phyloP scores from a whole-genome alignment of 306 rosid genomes.

The Prunus campanulata region DNA sequence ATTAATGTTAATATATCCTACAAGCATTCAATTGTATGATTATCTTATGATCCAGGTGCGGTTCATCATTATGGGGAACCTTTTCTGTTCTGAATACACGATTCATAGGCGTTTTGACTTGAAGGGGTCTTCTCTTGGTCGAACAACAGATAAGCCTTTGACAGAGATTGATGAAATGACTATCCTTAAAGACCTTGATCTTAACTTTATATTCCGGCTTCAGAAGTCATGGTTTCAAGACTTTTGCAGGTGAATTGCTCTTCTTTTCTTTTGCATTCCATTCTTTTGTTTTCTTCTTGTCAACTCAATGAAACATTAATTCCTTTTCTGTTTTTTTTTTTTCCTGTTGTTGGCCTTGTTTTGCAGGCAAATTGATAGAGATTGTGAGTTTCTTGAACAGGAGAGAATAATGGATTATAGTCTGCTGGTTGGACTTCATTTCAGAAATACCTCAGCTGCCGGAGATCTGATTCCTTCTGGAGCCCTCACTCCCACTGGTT shows the following conservation, averaged over 20 bases:
- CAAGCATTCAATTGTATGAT: background rate
- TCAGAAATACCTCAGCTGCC: constrained; percentile 60
- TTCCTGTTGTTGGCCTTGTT: background rate
- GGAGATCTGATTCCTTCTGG: constrained; percentile 59
- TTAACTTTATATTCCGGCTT: constrained; percentile 71
- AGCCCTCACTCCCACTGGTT: constrained; percentile 51
- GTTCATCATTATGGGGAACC: constrained; percentile 92
- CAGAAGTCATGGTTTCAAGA: constrained; percentile 72
- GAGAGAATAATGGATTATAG: constrained; percentile 97
- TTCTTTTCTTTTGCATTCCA: background rate
- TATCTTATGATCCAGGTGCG: constrained; percentile 53
- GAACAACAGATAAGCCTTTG: constrained; percentile 68
- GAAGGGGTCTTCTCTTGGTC: constrained; percentile 94
- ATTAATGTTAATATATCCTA: too few species aligned
- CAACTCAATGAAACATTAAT: background rate
- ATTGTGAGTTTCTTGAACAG: constrained; percentile 86
- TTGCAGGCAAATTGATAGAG: constrained; percentile 77
- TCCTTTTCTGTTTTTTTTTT: background rate
- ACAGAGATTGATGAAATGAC: constrained; percentile 81
- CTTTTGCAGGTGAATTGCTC: constrained; percentile 63
- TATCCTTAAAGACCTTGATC: constrained; percentile 93
- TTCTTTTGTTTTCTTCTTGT: background rate
- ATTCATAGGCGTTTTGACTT: constrained; percentile 83
- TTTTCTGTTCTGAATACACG: constrained; percentile 56
- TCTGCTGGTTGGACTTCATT: constrained; percentile 79